Evolutionary conservation across 129 eudicot genomes (phyloP).

Genomic region (Flaveria ramosissima): DNA sequence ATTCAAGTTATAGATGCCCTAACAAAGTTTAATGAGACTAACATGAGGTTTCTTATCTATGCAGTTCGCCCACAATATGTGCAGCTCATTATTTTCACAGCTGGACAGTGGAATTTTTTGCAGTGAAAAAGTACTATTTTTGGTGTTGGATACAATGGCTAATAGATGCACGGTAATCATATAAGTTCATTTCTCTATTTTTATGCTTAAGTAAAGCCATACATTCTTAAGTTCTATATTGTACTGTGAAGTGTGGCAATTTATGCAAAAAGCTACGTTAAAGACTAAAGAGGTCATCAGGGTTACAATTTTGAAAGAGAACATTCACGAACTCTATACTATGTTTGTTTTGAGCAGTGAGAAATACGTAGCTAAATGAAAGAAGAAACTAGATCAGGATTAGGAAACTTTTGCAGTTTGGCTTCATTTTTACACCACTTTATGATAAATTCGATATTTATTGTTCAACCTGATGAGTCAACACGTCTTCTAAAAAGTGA

Average conservation of each 20-base stretch:
- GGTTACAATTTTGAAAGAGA: slow-evolving; percentile 4
- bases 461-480: slow-evolving; percentile 11
- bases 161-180: slow-evolving; percentile 59
- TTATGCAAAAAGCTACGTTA: slow-evolving; percentile 9
- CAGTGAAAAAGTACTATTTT: slow-evolving; percentile 42
- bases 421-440: not conserved
- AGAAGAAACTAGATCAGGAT: slow-evolving; percentile 8
- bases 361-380: not conserved
- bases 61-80: slow-evolving; percentile 68
- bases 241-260: slow-evolving; percentile 4
- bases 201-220: slow-evolving; percentile 8
- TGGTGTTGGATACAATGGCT: slow-evolving; percentile 51
- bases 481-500: not conserved
- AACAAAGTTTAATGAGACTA: not conserved
- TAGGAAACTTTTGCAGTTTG: not conserved
- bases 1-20: not conserved
- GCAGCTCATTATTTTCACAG: slow-evolving; percentile 57
- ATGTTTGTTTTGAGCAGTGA: slow-evolving; percentile 1
- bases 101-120: slow-evolving; percentile 26
- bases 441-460: not conserved
- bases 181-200: not conserved
- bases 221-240: not conserved
- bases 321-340: not conserved
- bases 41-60: slow-evolving; percentile 7
- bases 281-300: slow-evolving; percentile 2